phyloP scores from a whole-genome alignment of 345 rosid species.

The Rhodamnia argentea region DNA sequence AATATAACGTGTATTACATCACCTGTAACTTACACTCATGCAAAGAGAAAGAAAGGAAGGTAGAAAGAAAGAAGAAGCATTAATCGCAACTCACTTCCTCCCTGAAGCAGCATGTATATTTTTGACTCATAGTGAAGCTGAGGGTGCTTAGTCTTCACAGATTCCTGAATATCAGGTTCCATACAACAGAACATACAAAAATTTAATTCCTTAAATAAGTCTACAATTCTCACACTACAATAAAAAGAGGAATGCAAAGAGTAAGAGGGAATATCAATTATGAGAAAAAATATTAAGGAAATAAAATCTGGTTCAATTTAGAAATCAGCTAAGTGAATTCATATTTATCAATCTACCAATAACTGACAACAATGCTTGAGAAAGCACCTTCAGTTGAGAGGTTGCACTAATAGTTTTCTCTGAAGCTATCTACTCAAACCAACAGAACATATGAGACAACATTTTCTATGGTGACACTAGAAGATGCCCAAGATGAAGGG shows the following conservation, averaged over 20 bases:
- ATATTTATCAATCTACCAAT: background rate
- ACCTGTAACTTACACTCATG: background rate
- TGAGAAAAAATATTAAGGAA: background rate
- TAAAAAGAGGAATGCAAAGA: background rate
- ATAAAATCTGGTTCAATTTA: background rate
- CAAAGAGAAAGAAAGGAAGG: background rate
- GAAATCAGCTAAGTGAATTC: background rate
- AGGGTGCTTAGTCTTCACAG: constrained; percentile 85
- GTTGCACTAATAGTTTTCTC: background rate
- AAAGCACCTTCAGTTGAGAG: background rate
- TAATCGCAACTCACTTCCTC: constrained; percentile 63
- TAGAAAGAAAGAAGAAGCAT: background rate
- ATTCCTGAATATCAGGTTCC: constrained; percentile 32
- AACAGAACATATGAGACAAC: background rate
- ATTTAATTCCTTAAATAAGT: background rate
- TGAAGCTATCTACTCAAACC: background rate
- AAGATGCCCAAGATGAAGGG: background rate
- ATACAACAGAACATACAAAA: background rate
- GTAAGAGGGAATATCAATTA: background rate
- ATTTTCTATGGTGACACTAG: background rate
- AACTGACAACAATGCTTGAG: background rate
- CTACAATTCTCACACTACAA: background rate
- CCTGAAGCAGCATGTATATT: constrained; percentile 83
- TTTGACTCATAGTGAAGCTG: constrained; percentile 88
- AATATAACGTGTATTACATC: background rate